Percentiles rank a stretch among this genome's conserved stretches.
Conservation (phyloP, 441 rosid species). For the Pelargonium myrrhifolium region DNA sequence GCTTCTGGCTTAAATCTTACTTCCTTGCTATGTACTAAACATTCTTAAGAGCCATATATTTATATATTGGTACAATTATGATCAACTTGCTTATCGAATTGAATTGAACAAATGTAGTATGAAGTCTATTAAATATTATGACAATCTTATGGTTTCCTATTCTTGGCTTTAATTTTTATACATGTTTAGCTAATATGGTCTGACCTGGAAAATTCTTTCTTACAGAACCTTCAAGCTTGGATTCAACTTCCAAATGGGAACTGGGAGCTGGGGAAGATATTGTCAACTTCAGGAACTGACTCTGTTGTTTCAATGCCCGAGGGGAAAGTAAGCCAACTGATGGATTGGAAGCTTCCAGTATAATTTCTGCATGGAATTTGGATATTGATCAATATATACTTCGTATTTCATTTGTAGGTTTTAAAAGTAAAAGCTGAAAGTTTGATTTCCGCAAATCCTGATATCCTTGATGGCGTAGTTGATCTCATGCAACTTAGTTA, state of each 20-base stretch:
- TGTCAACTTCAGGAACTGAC: slow-evolving; percentile 60
- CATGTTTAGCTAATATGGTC: neutral
- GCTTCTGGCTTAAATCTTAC: neutral
- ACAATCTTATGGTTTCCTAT: neutral
- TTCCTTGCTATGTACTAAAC: neutral
- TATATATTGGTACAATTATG: neutral
- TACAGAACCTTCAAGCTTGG: slow-evolving; percentile 85
- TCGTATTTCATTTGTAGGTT: slow-evolving; percentile 38
- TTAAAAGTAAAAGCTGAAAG: slow-evolving; percentile 59
- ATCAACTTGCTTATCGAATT: neutral
- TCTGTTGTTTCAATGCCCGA: slow-evolving; percentile 60
- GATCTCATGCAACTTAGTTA: slow-evolving; percentile 99
- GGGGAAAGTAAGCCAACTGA: slow-evolving; percentile 57
- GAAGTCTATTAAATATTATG: neutral
- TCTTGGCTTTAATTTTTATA: neutral
- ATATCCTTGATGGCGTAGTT: slow-evolving; percentile 96
- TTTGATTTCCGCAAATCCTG: slow-evolving; percentile 92
- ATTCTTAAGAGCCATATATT: neutral
- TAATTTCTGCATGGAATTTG: slow-evolving; percentile 15
- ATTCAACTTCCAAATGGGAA: slow-evolving; percentile 73
- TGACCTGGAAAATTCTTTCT: slow-evolving; percentile 21
- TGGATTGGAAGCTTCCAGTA: slow-evolving; percentile 15
- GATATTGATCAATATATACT: slow-evolving; percentile 18
- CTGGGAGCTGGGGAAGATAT: slow-evolving; percentile 78
- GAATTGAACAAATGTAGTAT: neutral